Base-by-base conservation (phyloP, 495 filamentous ascomycete species). In the Neurospora intermedia region DNA sequence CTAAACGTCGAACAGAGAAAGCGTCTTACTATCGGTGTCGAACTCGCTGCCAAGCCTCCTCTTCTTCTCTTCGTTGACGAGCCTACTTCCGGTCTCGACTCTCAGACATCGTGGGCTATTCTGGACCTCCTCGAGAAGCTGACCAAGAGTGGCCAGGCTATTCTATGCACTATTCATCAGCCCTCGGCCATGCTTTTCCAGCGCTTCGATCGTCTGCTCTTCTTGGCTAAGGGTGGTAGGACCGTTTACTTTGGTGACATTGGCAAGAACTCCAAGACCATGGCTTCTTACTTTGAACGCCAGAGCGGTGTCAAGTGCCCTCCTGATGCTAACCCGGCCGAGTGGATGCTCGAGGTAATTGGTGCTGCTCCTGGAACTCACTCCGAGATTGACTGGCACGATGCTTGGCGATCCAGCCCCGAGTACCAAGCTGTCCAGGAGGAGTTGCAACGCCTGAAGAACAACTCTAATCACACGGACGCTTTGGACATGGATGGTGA, bases 271-370 rank as follows among this genome's bases (percentile, higher is more conserved):
- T 93, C 93, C 0, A 85, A 86, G 35, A 91, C 85, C 20, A 81
- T 97, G 74, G 87, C 89, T 2, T 86, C 80, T 75, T 97, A 97
- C 82, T 97, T 97, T 75, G 91, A 96, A 81, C 84, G 85, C 69
- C 91, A 94, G 77, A 91, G 94, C 69, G 92, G 91, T 5, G 82
- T 85, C 23, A 85, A 88, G 54, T 97, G 94, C 81, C 91, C 92
- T 3, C 74, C 78, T 3, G 90, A 91, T 18, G 91, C 93, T n/a
- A 98, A 92, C 82, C 94, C 94, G 39, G 95, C 95, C 23, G 95
- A 98, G 82, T 97, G 93, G 92, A 97, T 98, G 93, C 85, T 98
- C 43, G 94, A 97, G 78, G 91, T 93, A 69, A 97, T 95, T 77
- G 95, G 94, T 74, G 94, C 93, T 38, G 94, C 94, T 2, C 94